Base-by-base conservation (phyloP, 2,329 filamentous ascomycete species). In the Fusarium illudens region DNA sequence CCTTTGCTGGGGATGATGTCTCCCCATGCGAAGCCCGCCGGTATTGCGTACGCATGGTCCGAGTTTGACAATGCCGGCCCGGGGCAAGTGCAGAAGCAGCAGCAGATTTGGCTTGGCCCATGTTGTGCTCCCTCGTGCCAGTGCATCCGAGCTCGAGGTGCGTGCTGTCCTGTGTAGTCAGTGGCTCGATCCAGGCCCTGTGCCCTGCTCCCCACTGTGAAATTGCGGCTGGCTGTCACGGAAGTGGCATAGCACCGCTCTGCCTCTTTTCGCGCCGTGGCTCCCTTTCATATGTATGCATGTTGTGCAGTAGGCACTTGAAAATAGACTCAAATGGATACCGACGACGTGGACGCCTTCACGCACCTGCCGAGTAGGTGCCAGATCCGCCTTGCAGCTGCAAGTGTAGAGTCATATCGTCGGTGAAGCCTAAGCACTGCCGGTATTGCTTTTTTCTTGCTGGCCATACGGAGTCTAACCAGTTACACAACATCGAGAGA, bases 271-370 rank as follows among this genome's bases (percentile, higher is more conserved):
- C 62, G 63, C 60, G 62, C 71, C 71, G 70, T 64, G 60, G 62
- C 62, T 67, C 62, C 52, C 58, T 67, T 58, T 62, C 44, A 65
- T 65, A 68, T 73, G 72, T 74, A 74, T 71, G 72, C 72, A 74
- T 74, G 72, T 73, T 73, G 70, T 74, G 72, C 72, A 74, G 72
- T 68, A 65, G 65, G 63, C 53, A 61, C 61, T 71, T 68, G 60
- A 70, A 60, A 70, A 65, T 71, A 70, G 64, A 55, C 62, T 72
- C 62, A 51, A 60, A 66, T 63, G 62, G 63, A 62, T 73, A 71
- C 71, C 71, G 71, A 74, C 71, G 68, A 74, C 71, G 66, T 74
- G 72, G 71, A 69, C 70, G 51, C 70, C 63, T 57, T 60, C 55
- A 71, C 58, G 64, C 67, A 65, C 62, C 62, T 73, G 50, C 68